phyloP scores from a whole-genome alignment of 2,329 filamentous ascomycete genomes.

The Huntiella bhutanensis region DNA sequence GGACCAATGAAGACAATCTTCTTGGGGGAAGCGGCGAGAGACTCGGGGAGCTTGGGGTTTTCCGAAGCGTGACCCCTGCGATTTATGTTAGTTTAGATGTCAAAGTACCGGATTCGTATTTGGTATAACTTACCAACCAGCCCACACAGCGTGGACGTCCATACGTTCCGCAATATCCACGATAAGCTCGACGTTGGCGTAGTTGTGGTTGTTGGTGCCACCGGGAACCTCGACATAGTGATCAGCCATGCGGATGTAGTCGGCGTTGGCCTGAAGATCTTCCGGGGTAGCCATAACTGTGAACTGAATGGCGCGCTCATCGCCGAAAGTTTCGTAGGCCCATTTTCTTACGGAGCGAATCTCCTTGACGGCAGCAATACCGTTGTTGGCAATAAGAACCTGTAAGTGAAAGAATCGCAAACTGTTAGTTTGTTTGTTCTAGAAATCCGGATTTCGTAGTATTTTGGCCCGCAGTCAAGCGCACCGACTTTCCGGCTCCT shows the following conservation, averaged over 20 bases:
- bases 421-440: neutral
- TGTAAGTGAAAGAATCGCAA: constrained; percentile 20
- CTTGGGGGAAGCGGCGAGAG: constrained; percentile 84
- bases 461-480: too few relatives aligned
- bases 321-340: constrained; percentile 98
- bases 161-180: constrained; percentile 97
- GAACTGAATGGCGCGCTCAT: constrained; percentile 96
- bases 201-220: constrained; percentile 99
- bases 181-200: constrained; percentile 97
- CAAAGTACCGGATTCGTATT: neutral
- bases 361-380: constrained; percentile 98
- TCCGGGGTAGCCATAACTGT: constrained; percentile 99
- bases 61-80: constrained; percentile 87
- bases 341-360: constrained; percentile 99
- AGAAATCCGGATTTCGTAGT: neutral
- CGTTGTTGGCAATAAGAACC: constrained; percentile 98
- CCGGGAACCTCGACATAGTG: constrained; percentile 98
- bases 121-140: constrained; percentile 64
- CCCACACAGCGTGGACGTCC: constrained; percentile 97
- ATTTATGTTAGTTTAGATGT: neutral
- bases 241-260: constrained; percentile 99
- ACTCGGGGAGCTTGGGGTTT: constrained; percentile 94
- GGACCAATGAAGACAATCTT: constrained; percentile 99
- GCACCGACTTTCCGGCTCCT: neutral
- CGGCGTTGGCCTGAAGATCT: constrained; percentile 90